A percentile compares a stretch with the other conserved stretches of the same genome.
Evolutionary conservation across 1,139 yeast genomes (phyloP).

Genomic region (Pichia sp.): DNA sequence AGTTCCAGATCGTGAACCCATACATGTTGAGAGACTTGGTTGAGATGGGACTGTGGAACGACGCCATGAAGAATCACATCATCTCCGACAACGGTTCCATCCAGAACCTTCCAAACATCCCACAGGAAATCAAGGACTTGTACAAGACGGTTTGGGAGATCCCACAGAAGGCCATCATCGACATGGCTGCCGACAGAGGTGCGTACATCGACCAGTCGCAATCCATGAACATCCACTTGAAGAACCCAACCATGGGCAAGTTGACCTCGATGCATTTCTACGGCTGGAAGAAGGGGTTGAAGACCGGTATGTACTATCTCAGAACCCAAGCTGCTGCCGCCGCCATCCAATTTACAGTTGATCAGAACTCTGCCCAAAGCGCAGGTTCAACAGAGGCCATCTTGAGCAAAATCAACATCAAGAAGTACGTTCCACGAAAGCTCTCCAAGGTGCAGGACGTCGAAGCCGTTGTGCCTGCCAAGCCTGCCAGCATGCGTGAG

Average conservation of each 20-base stretch:
- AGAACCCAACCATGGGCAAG: slow-evolving; percentile 54
- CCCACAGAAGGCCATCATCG: slow-evolving; percentile 51
- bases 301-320: slow-evolving; percentile 61
- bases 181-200: slow-evolving; percentile 60
- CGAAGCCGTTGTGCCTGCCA: slow-evolving; percentile 31
- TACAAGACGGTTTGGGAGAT: slow-evolving; percentile 63
- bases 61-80: slow-evolving; percentile 48
- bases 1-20: slow-evolving; percentile 57
- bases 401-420: slow-evolving; percentile 44
- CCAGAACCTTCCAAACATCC: slow-evolving; percentile 48
- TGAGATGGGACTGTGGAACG: slow-evolving; percentile 53
- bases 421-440: slow-evolving; percentile 29
- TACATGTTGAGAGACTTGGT: slow-evolving; percentile 51
- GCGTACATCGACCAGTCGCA: slow-evolving; percentile 59
- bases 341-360: slow-evolving; percentile 59
- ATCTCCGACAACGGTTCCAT: slow-evolving; percentile 53
- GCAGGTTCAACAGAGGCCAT: slow-evolving; percentile 54
- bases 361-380: slow-evolving; percentile 38
- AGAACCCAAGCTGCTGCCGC: slow-evolving; percentile 62
- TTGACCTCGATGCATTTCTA: slow-evolving; percentile 58
- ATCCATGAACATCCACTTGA: slow-evolving; percentile 53
- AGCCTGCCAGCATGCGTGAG: slow-evolving; percentile 32
- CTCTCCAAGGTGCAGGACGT: slow-evolving; percentile 33
- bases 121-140: slow-evolving; percentile 46
- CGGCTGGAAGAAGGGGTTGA: slow-evolving; percentile 60